Conservation (phyloP, 2,329 filamentous ascomycete genomes). For the Zelopaecilomyces penicillatus region DNA sequence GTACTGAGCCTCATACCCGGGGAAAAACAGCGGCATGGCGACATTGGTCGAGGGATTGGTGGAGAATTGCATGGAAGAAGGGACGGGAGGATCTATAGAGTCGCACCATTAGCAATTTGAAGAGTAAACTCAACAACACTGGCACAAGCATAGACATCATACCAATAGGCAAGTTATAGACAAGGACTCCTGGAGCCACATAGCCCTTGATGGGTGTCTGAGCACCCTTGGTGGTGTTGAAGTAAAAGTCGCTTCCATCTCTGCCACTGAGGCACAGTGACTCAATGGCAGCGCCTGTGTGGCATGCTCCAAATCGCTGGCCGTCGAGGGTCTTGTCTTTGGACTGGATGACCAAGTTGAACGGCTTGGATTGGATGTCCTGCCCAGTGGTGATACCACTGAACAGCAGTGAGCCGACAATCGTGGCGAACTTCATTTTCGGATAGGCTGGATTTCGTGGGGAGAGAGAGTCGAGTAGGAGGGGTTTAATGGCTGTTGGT, state of each 20-base stretch:
- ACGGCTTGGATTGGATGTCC: slow-evolving; percentile 13
- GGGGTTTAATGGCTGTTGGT: no score
- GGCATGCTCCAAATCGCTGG: slow-evolving; percentile 10
- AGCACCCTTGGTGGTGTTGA: slow-evolving; percentile 12
- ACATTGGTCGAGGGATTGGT: slow-evolving; percentile 15
- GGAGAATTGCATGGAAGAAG: slow-evolving; percentile 11
- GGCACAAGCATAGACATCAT: neutral
- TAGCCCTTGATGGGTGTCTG: slow-evolving; percentile 6
- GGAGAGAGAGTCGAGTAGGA: no score
- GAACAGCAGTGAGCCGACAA: slow-evolving; percentile 3
- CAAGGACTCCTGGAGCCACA: slow-evolving; percentile 5
- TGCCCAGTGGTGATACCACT: slow-evolving; percentile 7
- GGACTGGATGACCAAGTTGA: slow-evolving; percentile 12
- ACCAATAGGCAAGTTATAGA: slow-evolving; percentile 9
- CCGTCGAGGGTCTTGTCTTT: slow-evolving; percentile 11
- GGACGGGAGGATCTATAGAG: neutral
- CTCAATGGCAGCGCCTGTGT: slow-evolving; percentile 14
- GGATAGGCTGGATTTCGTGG: no score
- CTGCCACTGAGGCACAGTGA: slow-evolving; percentile 10
- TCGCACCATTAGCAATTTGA: no score
- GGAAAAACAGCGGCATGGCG: slow-evolving; percentile 12
- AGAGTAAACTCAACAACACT: no score
- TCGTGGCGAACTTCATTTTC: slow-evolving; percentile 9
- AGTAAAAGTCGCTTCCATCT: slow-evolving; percentile 4
- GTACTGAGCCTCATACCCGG: slow-evolving; percentile 13